A percentile compares a stretch with the other conserved stretches of the same genome.
phyloP scores from a whole-genome alignment of 148 eudicot genomes.

The Silene conica region DNA sequence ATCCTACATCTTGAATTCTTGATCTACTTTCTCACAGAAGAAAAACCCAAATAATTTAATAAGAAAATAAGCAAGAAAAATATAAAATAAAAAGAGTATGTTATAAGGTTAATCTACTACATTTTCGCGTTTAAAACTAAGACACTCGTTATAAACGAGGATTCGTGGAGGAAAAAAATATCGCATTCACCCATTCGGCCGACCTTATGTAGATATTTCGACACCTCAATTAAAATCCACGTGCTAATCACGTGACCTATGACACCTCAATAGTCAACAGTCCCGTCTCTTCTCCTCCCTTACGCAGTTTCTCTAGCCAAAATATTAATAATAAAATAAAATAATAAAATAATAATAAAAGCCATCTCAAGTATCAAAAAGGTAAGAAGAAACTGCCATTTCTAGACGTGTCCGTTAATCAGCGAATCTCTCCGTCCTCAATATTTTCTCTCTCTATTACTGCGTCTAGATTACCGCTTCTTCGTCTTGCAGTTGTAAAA shows the following conservation, averaged over 20 bases:
- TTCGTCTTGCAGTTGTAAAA: background rate
- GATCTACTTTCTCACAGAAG: too few relatives aligned
- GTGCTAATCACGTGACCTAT: conserved; percentile 3
- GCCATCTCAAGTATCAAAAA: background rate
- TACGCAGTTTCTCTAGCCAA: background rate
- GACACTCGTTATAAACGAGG: too few relatives aligned
- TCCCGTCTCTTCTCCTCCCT: background rate
- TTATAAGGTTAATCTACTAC: too few relatives aligned
- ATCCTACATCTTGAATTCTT: too few relatives aligned
- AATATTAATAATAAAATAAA: background rate
- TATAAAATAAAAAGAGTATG: too few relatives aligned
- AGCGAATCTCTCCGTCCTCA: conserved; percentile 20
- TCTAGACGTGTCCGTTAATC: conserved; percentile 18
- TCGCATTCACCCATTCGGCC: background rate
- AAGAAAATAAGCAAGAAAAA: too few relatives aligned
- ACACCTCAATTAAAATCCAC: background rate
- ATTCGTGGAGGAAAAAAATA: too few relatives aligned
- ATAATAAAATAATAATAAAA: background rate
- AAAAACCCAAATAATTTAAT: too few relatives aligned
- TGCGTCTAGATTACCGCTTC: conserved; percentile 3
- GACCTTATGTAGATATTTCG: background rate
- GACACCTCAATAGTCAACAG: background rate
- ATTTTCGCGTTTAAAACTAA: too few relatives aligned
- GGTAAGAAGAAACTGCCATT: background rate
- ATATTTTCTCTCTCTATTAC: conserved; percentile 1